phyloP scores from a whole-genome alignment of 1,139 yeast genomes.

The Yamadazyma dushanensis region DNA sequence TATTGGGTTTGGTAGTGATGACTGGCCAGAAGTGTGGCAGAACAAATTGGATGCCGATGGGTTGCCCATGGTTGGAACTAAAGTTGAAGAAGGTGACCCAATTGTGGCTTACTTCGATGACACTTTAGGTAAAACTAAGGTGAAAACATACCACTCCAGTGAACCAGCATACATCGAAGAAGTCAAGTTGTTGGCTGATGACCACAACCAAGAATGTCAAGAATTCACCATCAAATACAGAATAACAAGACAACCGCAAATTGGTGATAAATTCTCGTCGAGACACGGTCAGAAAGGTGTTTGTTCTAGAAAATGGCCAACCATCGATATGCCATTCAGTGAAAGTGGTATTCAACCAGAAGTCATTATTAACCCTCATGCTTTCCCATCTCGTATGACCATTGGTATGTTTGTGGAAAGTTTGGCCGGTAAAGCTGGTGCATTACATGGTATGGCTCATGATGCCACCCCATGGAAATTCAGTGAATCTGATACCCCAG shows the following conservation, averaged over 20 bases:
- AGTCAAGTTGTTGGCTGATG: conserved; percentile 90
- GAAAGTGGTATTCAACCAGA: conserved; percentile 97
- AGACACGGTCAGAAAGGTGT: conserved; percentile 99
- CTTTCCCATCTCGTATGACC: conserved; percentile 99
- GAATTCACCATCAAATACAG: conserved; percentile 85
- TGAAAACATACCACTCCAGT: conserved; percentile 87
- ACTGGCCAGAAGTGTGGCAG: conserved; percentile 90
- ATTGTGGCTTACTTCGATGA: conserved; percentile 92
- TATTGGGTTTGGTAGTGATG: conserved; percentile 91
- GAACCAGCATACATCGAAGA: conserved; percentile 97
- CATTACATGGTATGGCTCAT: conserved; percentile 95
- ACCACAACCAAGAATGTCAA: conserved; percentile 82
- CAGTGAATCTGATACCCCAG: conserved; percentile 90
- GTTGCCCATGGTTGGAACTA: conserved; percentile 83
- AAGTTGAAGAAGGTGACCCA: conserved; percentile 95
- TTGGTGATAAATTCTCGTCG: conserved; percentile 97
- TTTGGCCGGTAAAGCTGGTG: conserved; percentile 97
- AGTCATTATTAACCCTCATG: conserved; percentile 96
- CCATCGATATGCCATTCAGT: conserved; percentile 93
- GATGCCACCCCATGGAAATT: conserved; percentile 98
- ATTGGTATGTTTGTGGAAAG: conserved; percentile 99
- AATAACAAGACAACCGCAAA: conserved; percentile 86
- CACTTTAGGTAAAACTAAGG: conserved; percentile 85
- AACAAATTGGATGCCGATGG: conserved; percentile 91
- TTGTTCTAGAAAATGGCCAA: conserved; percentile 98